phyloP scores from a whole-genome alignment of 306 rosid genomes.

The Fragaria iinumae region DNA sequence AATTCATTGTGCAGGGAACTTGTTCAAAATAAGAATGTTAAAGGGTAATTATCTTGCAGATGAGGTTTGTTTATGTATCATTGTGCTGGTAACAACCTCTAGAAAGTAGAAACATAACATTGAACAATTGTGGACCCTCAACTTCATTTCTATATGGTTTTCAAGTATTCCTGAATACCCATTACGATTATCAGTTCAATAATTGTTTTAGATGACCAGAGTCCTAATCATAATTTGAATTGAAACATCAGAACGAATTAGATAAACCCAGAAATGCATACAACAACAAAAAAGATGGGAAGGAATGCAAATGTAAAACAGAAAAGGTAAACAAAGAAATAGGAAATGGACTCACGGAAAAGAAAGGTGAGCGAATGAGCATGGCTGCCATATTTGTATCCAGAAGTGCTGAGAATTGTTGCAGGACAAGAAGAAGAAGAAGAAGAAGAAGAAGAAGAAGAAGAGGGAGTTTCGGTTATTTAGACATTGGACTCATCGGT shows the following conservation, averaged over 20 bases:
- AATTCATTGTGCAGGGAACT: background rate
- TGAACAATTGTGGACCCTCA: background rate
- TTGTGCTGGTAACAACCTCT: background rate
- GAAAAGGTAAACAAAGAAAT: background rate
- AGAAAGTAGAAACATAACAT: background rate
- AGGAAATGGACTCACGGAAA: slow-evolving; percentile 28
- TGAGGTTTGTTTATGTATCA: background rate
- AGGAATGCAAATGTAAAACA: background rate
- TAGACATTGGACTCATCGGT: background rate
- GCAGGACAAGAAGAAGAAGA: background rate
- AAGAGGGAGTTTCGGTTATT: background rate
- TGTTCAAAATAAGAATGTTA: background rate
- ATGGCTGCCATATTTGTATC: slow-evolving; percentile 19
- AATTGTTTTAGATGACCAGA: background rate
- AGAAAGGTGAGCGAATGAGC: slow-evolving; percentile 33
- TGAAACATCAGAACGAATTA: background rate
- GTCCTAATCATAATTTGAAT: background rate
- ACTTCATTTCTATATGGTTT: background rate
- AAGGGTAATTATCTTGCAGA: background rate
- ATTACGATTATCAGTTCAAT: background rate
- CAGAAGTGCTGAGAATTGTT: background rate
- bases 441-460: background rate
- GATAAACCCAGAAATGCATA: slow-evolving; percentile 12
- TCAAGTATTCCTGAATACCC: background rate
- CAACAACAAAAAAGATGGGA: background rate